Percentiles rank a stretch among this genome's conserved stretches.
These are phyloP conservation scores for Lasiodiplodia citricola DNA, from an alignment of 2,329 filamentous ascomycete species.

Conservation along the genomic window DNA sequence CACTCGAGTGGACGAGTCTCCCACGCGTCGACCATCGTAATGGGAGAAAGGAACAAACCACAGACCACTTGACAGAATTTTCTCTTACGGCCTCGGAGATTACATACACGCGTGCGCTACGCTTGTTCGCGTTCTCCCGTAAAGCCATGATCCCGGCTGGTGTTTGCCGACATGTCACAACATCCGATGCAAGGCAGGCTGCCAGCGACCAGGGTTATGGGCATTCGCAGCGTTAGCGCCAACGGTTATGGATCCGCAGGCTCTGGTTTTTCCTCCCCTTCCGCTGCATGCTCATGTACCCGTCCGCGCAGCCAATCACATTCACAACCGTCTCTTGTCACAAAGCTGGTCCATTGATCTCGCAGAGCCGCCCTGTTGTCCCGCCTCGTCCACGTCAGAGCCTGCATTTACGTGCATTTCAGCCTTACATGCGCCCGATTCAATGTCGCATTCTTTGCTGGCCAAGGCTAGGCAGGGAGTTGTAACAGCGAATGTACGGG, in stretches of 20 bases:
- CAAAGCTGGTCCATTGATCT: neutral
- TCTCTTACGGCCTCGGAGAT: neutral
- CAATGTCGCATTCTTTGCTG: neutral
- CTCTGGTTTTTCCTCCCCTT: neutral
- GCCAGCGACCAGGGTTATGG: neutral
- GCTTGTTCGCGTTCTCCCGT: neutral
- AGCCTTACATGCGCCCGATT: constrained; percentile 6
- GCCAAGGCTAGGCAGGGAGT: neutral
- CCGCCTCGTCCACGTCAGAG: neutral
- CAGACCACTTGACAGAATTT: neutral
- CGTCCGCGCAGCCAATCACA: neutral
- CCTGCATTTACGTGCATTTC: constrained; percentile 3
- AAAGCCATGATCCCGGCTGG: constrained; percentile 10
- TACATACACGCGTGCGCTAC: neutral
- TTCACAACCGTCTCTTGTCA: neutral
- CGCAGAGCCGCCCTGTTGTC: constrained; percentile 3
- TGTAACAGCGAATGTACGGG: neutral
- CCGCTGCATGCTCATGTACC: neutral
- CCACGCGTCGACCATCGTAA: neutral
- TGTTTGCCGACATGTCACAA: neutral
- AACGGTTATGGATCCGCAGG: neutral
- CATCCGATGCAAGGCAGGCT: constrained; percentile 20
- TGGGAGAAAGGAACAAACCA: neutral
- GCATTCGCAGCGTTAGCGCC: neutral
- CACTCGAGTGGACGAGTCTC: neutral